Percentiles rank a stretch among this genome's conserved stretches.
These are phyloP conservation scores for Trametes pubescens DNA, from an alignment of 1,284 basidiomycete species.

Conservation along the genomic window DNA sequence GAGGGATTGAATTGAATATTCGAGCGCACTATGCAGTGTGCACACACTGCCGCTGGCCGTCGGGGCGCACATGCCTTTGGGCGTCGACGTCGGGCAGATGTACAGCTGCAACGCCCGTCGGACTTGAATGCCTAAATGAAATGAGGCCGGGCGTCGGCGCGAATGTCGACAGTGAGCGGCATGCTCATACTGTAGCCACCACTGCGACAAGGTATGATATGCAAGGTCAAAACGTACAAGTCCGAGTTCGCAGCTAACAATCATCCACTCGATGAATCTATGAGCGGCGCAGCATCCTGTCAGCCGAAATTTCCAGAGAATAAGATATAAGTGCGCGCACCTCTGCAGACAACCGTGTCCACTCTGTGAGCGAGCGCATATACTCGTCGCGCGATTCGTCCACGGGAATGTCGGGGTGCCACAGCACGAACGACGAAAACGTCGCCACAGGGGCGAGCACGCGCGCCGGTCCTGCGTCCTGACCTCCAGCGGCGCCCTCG, in stretches of 20 bases:
- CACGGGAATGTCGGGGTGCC: slow-evolving; percentile 75
- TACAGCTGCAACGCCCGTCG: too few relatives aligned
- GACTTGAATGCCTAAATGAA: too few relatives aligned
- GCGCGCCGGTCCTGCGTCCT: slow-evolving; percentile 41
- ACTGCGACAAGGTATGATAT: slow-evolving; percentile 43
- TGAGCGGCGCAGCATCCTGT: not conserved
- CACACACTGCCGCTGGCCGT: not conserved
- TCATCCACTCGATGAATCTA: slow-evolving; percentile 31
- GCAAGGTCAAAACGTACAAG: not conserved
- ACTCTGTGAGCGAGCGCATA: slow-evolving; percentile 68
- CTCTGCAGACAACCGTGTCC: slow-evolving; percentile 65
- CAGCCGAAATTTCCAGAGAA: not conserved
- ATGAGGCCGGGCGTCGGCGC: too few relatives aligned
- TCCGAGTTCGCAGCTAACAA: not conserved
- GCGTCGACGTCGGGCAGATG: too few relatives aligned
- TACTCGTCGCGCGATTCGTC: slow-evolving; percentile 77
- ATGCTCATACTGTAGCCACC: not conserved
- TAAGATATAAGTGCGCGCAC: slow-evolving; percentile 46
- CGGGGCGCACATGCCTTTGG: not conserved
- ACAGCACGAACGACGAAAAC: slow-evolving; percentile 72
- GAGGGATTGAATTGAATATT: not conserved
- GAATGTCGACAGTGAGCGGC: too few relatives aligned
- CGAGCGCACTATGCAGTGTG: not conserved
- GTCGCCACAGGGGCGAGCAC: slow-evolving; percentile 55
- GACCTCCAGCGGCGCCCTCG: slow-evolving; percentile 28